These are phyloP conservation scores for Raddia guianensis DNA, from an alignment of 176 grass and related monocot genomes.

Conservation along the genomic window DNA sequence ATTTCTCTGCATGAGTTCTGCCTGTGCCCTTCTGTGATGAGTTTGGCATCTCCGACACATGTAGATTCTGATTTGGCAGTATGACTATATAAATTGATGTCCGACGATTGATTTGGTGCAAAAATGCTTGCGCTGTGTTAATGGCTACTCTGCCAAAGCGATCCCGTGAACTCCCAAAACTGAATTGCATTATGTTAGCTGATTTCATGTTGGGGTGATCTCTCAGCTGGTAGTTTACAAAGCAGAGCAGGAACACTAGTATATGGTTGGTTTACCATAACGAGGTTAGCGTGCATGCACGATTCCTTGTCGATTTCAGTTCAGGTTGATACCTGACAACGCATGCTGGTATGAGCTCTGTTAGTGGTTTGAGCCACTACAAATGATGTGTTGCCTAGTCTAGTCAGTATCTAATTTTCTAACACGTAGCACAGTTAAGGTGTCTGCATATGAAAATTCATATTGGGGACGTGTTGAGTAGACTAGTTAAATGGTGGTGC, in stretches of 20 bases:
- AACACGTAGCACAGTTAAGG: neutral
- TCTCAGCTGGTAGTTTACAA: neutral
- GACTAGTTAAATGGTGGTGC: neutral
- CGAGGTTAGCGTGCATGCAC: neutral
- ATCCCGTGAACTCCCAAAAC: neutral
- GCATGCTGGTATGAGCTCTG: neutral
- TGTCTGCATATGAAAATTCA: neutral
- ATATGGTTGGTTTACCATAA: neutral
- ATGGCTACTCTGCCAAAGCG: neutral
- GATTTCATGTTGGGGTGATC: neutral
- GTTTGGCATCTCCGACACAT: neutral
- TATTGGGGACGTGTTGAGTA: neutral
- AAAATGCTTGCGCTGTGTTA: neutral
- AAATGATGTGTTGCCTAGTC: neutral
- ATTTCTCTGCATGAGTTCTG: slow-evolving; percentile 7
- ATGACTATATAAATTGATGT: neutral
- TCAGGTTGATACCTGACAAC: neutral
- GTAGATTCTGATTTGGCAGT: neutral
- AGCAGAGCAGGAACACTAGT: neutral
- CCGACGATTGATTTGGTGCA: neutral
- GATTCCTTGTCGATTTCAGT: neutral
- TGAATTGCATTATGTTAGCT: slow-evolving; percentile 1
- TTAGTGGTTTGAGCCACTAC: neutral
- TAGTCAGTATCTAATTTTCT: neutral
- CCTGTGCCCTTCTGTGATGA: neutral